phyloP scores from a whole-genome alignment of 441 rosid genomes.

The Pelargonium cotyledonis region DNA sequence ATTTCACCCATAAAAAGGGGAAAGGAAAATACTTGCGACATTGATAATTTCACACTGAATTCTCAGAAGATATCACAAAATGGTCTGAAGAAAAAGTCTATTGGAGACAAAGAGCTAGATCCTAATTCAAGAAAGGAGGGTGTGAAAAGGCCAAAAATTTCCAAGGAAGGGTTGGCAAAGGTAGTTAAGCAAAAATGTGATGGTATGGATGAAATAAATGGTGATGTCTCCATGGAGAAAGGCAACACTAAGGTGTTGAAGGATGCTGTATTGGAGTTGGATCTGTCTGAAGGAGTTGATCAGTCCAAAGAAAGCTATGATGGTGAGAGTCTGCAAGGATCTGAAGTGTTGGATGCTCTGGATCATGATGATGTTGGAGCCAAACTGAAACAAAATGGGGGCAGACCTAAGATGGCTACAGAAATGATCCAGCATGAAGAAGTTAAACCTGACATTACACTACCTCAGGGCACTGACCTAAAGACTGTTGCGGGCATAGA shows the following conservation, averaged over 20 bases:
- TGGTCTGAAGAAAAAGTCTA: conserved; percentile 26
- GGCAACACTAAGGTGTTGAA: not conserved
- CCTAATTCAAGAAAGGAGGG: conserved; percentile 17
- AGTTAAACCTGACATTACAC: conserved; percentile 25
- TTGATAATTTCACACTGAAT: conserved; percentile 20
- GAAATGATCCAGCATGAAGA: conserved; percentile 21
- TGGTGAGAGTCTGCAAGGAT: not conserved
- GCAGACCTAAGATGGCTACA: conserved; percentile 13
- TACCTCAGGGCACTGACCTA: conserved; percentile 46
- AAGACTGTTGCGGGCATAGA: conserved; percentile 43
- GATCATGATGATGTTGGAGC: conserved; percentile 19
- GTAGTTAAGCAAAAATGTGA: conserved; percentile 14
- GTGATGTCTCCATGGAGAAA: not conserved
- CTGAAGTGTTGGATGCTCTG: conserved; percentile 15
- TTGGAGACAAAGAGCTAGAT: conserved; percentile 18
- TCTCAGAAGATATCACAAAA: conserved; percentile 15
- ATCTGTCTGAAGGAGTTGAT: not conserved
- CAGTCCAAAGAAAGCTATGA: not conserved
- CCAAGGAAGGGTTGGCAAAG: conserved; percentile 18
- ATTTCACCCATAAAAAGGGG: conserved; percentile 38
- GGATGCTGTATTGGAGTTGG: not conserved
- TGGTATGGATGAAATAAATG: conserved; percentile 9
- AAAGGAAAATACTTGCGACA: conserved; percentile 51
- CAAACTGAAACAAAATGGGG: conserved; percentile 17
- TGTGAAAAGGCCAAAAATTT: conserved; percentile 18